Base-by-base conservation (phyloP, 2,329 filamentous ascomycete species). In the Mollisiaceae sp. region DNA sequence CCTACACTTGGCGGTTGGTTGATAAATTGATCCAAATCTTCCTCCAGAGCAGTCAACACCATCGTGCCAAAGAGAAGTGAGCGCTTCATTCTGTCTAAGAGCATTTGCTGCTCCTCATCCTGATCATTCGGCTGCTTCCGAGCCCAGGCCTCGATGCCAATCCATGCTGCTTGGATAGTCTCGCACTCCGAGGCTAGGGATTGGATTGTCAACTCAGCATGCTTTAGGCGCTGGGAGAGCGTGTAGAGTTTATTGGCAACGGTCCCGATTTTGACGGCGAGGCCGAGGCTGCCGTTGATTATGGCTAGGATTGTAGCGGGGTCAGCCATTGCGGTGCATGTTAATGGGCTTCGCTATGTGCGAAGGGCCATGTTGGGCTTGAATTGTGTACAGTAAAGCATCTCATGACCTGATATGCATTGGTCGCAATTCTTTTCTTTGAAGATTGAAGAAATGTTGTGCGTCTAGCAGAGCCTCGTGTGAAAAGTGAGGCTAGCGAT, bases 161-260 rank as follows among this genome's bases (percentile, higher is more conserved):
- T 12, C 56, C 56, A 59, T 43, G 36, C 56, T 43, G 56, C 38
- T 36, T 59, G 56, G 12, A 59, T 27, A 1, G 38, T 45, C 36
- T 59, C 56, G 41, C 56, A 59, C 18, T 59, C 56, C 43, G 56
- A 41, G 22, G 41, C 56, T 18, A 59, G 14, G 8, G 56, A 41
- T 11, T 41, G n/a, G 32, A 59, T 43, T 2, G 36, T 27, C 12
- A 59, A 20, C 38, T 57, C 55, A 5, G 55, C 55, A 20, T 57
- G 20, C 20, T 57, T 57, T 2, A 57, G 11, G 9, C 38, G 35
- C 27, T 57, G 18, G 9, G 35, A 39, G 20, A 57, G n/a, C 11
- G 35, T 14, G 22, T 57, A 57, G 38, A 59, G 56, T 4, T 22
- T 24, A 15, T 59, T 24, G 41, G 35, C 56, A 6, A 59, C 36